Base-by-base conservation (phyloP, 208 protist genomes). In the Trypanosoma boissoni region DNA sequence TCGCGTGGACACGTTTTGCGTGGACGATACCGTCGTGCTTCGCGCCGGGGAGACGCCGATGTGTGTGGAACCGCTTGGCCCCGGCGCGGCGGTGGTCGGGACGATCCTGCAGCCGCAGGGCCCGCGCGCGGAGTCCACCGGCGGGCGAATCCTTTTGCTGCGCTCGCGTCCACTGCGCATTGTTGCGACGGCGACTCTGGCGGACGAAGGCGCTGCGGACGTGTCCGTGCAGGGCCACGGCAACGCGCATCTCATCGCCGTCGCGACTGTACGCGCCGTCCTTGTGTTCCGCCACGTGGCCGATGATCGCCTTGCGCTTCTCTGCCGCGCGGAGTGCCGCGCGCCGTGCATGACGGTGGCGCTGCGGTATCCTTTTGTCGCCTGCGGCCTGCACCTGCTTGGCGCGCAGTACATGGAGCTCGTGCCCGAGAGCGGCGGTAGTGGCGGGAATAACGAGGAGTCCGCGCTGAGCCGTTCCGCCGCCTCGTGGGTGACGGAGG, bases 301-400 rank as follows among this genome's bases (percentile, higher is more conserved):
- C 50, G 39, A 48, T 48, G 0, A 51, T 81, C 29, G 41, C 64
- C 3, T 41, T 57, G 32, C 8, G n/a, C n/a, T n/a, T n/a, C n/a
- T 77, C 16, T 71, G 60, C 36, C 10, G 12, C 14, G 34, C 65
- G 3, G 24, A 53, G 34, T 67, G 43, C 26, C 53, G 31, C 31
- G 59, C 49, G 26, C 24, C 52, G 14, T 76, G 68, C 58, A 81
- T 65, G 5, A 70, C 68, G 12, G 61, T 81, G 26, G 64, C 70
- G 37, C 23, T 81, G 5, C 43, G 57, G 7, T 72, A 70, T 24
- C 65, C 68, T 18, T 75, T 56, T 62, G 26, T 83, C 43, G 69
- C 68, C 46, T 77, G 37, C 51, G 66, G 58, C 12, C 64, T 55
- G 53, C 58, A 66, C 46, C 24, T 29, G 34, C 62, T 58, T 56